Conservation (phyloP, 345 rosid species). For the Pistacia atlantica region DNA sequence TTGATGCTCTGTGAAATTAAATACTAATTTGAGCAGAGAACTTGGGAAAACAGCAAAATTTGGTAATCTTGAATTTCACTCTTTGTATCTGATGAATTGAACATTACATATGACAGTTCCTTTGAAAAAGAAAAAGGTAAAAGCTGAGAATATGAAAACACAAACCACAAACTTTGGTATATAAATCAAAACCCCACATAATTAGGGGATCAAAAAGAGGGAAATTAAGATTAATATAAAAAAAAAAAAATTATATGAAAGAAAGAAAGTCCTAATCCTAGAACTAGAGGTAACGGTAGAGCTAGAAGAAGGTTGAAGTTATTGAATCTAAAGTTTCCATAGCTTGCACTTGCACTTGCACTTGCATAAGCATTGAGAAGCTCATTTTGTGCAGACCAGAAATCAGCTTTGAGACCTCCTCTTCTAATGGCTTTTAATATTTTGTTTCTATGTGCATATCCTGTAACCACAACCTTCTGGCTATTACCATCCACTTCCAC, state of each 20-base stretch:
- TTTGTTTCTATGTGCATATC: constrained; percentile 44
- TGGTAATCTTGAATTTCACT: constrained; percentile 28
- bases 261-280: neutral
- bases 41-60: constrained; percentile 10
- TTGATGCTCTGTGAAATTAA: too few species aligned
- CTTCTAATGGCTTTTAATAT: constrained; percentile 44
- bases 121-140: constrained; percentile 19
- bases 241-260: neutral
- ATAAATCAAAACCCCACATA: neutral
- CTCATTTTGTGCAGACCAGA: constrained; percentile 46
- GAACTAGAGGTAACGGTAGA: constrained; percentile 11
- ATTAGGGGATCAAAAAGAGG: neutral
- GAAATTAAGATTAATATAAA: too few species aligned
- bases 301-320: constrained; percentile 28
- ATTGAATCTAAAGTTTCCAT: constrained; percentile 39
- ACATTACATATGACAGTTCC: constrained; percentile 22
- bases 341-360: constrained; percentile 27
- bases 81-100: constrained; percentile 15
- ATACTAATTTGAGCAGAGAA: neutral
- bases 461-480: constrained; percentile 45
- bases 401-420: constrained; percentile 48
- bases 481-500: constrained; percentile 49
- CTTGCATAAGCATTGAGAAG: constrained; percentile 43
- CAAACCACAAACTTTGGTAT: constrained; percentile 16
- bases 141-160: neutral